A percentile compares a stretch with the other conserved stretches of the same genome.
These are phyloP conservation scores for Cicer yamashitae DNA, from an alignment of 306 rosid species.

Conservation along the genomic window DNA sequence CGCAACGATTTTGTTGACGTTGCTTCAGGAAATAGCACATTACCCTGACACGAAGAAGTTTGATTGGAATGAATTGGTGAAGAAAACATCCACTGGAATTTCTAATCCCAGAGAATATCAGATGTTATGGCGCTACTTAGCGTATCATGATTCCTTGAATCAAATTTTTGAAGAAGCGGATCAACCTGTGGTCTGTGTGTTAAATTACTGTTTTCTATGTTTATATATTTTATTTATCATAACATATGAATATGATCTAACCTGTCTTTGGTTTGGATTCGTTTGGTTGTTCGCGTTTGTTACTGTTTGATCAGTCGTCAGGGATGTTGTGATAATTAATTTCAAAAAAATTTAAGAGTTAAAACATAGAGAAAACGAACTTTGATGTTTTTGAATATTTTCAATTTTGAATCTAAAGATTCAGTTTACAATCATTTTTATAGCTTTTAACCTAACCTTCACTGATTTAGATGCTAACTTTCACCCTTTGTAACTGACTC, in stretches of 20 bases:
- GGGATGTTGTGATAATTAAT: background rate
- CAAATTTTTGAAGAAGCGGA: conserved; percentile 55
- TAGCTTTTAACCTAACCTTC: background rate
- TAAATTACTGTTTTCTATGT: background rate
- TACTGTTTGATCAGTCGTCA: background rate
- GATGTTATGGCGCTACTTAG: conserved; percentile 94
- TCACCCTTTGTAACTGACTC: background rate
- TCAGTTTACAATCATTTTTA: background rate
- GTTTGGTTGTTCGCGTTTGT: background rate
- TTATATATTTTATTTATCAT: background rate
- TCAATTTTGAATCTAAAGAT: background rate
- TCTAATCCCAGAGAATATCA: conserved; percentile 83
- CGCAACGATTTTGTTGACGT: conserved; percentile 57
- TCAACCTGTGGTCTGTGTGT: conserved; percentile 59
- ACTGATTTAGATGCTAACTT: background rate
- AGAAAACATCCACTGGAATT: conserved; percentile 77
- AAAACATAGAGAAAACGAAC: no score
- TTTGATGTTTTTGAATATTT: background rate
- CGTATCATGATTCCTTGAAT: conserved; percentile 61
- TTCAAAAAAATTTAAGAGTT: no score
- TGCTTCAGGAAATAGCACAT: conserved; percentile 75
- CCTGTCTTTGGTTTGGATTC: background rate
- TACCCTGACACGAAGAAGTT: conserved; percentile 58
- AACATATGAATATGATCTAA: background rate
- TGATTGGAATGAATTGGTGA: conserved; percentile 80